Percentiles rank a stretch among this genome's conserved stretches.
Conservation (phyloP, 139 green algal species). For the Zygnema circumcarinatum region DNA sequence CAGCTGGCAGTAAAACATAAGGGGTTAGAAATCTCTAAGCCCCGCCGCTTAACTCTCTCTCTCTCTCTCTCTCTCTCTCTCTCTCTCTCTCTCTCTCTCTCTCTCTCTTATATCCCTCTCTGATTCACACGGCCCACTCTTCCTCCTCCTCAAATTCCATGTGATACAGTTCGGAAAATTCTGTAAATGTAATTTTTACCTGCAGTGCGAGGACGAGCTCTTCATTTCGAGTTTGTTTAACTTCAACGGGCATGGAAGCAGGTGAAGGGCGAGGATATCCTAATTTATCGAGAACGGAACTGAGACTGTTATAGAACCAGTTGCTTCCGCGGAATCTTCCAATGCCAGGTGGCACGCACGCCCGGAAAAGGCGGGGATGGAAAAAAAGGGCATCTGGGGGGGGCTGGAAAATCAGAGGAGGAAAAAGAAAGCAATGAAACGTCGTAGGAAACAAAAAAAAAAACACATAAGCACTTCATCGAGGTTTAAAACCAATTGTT, state of each 20-base stretch:
- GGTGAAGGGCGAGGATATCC: neutral
- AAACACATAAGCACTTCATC: too few species aligned
- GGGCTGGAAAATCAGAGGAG: neutral
- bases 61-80: too few species aligned
- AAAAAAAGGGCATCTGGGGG: constrained; percentile 7
- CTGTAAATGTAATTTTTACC: constrained; percentile 2
- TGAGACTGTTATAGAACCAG: constrained; percentile 20
- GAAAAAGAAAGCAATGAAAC: too few species aligned
- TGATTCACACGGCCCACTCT: too few species aligned
- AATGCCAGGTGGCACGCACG: constrained; percentile 42
- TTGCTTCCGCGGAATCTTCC: constrained; percentile 10
- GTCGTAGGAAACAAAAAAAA: too few species aligned
- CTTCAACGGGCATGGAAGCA: neutral
- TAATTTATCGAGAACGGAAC: neutral
- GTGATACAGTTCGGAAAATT: too few species aligned
- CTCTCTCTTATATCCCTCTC: too few species aligned
- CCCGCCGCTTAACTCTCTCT: neutral
- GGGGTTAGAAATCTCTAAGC: too few species aligned
- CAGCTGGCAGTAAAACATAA: constrained; percentile 29
- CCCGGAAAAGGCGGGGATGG: constrained; percentile 26
- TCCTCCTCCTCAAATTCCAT: too few species aligned
- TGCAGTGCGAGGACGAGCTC: constrained; percentile 29
- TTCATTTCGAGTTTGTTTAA: constrained; percentile 5
- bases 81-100: too few species aligned
- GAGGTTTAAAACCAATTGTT: too few species aligned